Evolutionary conservation across 129 eudicot species (phyloP), one percentile per base, ranked within the genome.

Genomic region (Kitagawia praeruptora): DNA sequence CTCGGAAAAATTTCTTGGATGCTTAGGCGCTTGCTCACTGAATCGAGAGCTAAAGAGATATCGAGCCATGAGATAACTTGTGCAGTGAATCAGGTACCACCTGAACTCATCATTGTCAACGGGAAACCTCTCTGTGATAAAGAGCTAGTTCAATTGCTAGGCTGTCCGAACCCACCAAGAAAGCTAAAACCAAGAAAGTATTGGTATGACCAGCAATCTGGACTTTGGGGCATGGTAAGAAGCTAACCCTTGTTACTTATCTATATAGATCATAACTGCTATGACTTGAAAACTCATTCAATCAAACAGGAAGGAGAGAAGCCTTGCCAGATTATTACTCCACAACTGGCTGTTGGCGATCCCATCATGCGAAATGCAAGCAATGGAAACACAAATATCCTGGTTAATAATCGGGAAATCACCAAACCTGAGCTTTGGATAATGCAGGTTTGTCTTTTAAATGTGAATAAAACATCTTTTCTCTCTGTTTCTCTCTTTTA

Each of bases 221-320:
- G 99, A 53, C 88, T 89, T 39, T 96, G 99, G 99, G 99, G 99
- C 78, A 90, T 90, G 93, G 99, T 96, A 75, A 84, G 85, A 21
- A 23, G 70, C 25, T 64, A n/a, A 47, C 10, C 75, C 78, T 63
- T 66, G 1, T 70, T 23, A 53, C 39, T 21, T 0, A 23, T 53
- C 25, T 16, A 21, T 41, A 34, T 40, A n/a, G 37, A 21, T 18
- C 63, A 73, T 14, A 14, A 53, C 78, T 72, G 25, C 25, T 46
- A 49, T 44, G 41, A 46, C 42, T 71, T 49, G 28, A 47, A 18
- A 19, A 63, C 79, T 77, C 19, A 47, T 25, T 85, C 46, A 63
- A 77, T 56, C 21, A 70, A 80, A 74, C 97, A 96, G 99, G 97
- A 86, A 70, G 98, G 99, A 46, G 84, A 90, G 69, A 86, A 75